Evolutionary conservation across 1,139 yeast genomes (phyloP).

Genomic region (Arxiozyma bovina): DNA sequence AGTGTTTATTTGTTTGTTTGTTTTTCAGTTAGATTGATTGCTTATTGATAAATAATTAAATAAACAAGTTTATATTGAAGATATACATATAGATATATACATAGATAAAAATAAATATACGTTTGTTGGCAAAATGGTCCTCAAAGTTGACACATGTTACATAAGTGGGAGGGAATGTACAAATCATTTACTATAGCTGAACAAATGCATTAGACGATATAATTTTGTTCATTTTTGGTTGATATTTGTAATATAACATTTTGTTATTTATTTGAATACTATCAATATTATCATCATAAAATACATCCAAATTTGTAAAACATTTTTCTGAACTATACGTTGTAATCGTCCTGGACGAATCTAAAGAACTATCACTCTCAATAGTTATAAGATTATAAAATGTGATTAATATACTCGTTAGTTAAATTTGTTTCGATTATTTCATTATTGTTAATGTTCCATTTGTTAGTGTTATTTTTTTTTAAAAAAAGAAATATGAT

Average conservation of each 20-base stretch:
- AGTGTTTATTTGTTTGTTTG: too few species aligned
- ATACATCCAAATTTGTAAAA: background rate
- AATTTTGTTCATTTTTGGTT: background rate
- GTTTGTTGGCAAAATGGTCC: too few species aligned
- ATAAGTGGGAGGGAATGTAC: background rate
- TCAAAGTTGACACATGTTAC: background rate
- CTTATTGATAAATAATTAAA: background rate
- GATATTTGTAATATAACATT: background rate
- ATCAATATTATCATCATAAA: background rate
- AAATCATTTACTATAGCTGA: background rate
- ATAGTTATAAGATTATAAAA: background rate
- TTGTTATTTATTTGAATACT: background rate
- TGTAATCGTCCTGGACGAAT: background rate
- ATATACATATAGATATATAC: background rate
- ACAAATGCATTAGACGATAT: background rate
- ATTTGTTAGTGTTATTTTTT: background rate
- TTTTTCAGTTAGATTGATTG: background rate
- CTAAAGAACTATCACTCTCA: background rate
- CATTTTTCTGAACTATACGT: background rate
- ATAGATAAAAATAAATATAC: too few species aligned
- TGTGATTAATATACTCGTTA: too few species aligned
- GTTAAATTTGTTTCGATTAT: background rate
- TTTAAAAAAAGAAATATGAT: background rate
- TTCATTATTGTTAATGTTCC: background rate
- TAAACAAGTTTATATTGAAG: background rate